Evolutionary conservation across 495 filamentous ascomycete genomes (phyloP), one percentile per base, ranked within the genome.

Genomic region (Rhypophila decipiens): DNA sequence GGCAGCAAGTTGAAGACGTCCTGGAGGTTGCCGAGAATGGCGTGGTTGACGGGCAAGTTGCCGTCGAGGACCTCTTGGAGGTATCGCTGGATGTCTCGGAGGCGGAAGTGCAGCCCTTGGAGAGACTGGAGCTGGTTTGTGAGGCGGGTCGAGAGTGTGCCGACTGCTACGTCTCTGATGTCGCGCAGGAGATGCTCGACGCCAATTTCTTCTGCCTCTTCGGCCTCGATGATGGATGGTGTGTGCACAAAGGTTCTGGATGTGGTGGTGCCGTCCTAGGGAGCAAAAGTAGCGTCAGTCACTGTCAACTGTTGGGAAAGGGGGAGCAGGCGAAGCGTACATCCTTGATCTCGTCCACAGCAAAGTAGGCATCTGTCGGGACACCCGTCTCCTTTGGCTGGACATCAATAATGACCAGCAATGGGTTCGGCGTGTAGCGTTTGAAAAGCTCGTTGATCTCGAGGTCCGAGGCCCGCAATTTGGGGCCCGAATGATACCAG

Each of bases 371-470:
- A 73, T 98, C 93, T 46, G 93, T 98, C 20, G 93, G 93, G 33
- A 98, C 94, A 48, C 94, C 94, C 35, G 95, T 85, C 67, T 96
- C 93, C 74, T 96, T 97, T 12, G 93, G 94, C 66, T 97, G 90
- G 49, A 97, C 94, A 64, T 98, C 94, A 53, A 98, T 90, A 67
- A 98, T 98, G 67, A 96, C 90, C 44, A 97, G 76, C 60, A 98
- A 71, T 19, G 93, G 93, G 61, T 97, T 94, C 4, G 93, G 87
- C 20, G 91, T 96, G 77, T 98, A 97, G 77, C 91, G 77, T 74
- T 98, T 98, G 82, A 98, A 96, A 42, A 98, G 82, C 70, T 98
- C 93, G 73, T 98, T 98, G 82, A 98, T 96, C 74, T 97, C 90
- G 57, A 97, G 77, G 78, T 98, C 93, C 34, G 90, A 95, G 45